phyloP scores from a whole-genome alignment of 2,329 filamentous ascomycete species.

The Diplodia mutila region DNA sequence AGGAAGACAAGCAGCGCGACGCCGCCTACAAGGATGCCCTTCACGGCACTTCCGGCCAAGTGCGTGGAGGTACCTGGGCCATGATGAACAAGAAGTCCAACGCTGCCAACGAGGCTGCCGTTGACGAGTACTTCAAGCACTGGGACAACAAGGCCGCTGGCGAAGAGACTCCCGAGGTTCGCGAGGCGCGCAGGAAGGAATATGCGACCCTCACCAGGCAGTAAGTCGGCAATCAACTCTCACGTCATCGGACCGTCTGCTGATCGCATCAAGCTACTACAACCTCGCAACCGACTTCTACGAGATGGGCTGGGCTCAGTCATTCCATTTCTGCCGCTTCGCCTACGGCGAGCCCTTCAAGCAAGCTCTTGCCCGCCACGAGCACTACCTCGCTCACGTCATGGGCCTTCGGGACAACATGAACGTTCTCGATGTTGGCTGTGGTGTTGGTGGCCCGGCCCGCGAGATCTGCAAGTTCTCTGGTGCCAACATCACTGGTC shows the following conservation, averaged over 20 bases:
- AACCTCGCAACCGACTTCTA: slow-evolving; percentile 95
- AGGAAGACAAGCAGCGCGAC: slow-evolving; percentile 83
- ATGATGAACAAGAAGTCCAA: slow-evolving; percentile 80
- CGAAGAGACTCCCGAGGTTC: slow-evolving; percentile 79
- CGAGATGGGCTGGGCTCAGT: slow-evolving; percentile 95
- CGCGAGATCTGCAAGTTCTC: slow-evolving; percentile 96
- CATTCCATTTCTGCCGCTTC: slow-evolving; percentile 97
- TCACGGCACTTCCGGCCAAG: slow-evolving; percentile 74
- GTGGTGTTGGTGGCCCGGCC: slow-evolving; percentile 93
- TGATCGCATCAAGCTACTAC: slow-evolving; percentile 71
- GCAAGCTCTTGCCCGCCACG: slow-evolving; percentile 92
- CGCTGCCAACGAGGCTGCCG: slow-evolving; percentile 75
- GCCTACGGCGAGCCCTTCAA: slow-evolving; percentile 82
- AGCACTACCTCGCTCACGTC: slow-evolving; percentile 93
- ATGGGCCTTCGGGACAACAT: slow-evolving; percentile 85
- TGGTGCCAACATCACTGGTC: slow-evolving; percentile 81
- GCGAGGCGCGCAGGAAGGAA: slow-evolving; percentile 80
- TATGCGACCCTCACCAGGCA: slow-evolving; percentile 94
- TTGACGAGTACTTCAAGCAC: slow-evolving; percentile 95
- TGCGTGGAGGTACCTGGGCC: slow-evolving; percentile 74
- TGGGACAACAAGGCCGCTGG: slow-evolving; percentile 84
- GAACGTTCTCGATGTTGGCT: slow-evolving; percentile 93
- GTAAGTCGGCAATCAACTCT: slow-evolving; percentile 59
- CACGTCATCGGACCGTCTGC: slow-evolving; percentile 33
- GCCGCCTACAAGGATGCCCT: slow-evolving; percentile 87